Percentiles rank a stretch among this genome's conserved stretches.
phyloP scores from a whole-genome alignment of 2,329 filamentous ascomycete genomes.

The Alternaria sp. region DNA sequence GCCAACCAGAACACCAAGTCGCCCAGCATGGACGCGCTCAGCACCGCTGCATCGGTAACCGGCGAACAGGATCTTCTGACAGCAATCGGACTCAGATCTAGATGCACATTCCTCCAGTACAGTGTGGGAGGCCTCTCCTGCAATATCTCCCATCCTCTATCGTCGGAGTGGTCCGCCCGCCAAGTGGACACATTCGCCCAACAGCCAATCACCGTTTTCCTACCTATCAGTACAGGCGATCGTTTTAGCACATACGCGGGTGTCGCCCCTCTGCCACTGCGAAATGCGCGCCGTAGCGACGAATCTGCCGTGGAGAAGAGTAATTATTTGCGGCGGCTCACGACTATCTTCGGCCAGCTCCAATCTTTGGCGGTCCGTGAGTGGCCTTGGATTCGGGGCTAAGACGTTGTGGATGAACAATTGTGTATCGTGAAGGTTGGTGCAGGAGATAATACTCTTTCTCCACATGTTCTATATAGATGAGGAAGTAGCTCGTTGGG shows the following conservation, averaged over 20 bases:
- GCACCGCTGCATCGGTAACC: slow-evolving; percentile 33
- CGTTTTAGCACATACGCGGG: slow-evolving; percentile 36
- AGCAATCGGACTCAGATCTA: slow-evolving; percentile 10
- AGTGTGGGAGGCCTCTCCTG: slow-evolving; percentile 29
- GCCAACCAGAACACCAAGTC: not conserved
- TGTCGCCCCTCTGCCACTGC: slow-evolving; percentile 22
- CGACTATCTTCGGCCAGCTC: slow-evolving; percentile 41
- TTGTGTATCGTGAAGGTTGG: slow-evolving; percentile 40
- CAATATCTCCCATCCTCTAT: slow-evolving; percentile 13
- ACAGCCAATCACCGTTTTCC: slow-evolving; percentile 31
- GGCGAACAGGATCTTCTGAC: slow-evolving; percentile 26
- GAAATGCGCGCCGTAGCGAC: slow-evolving; percentile 22
- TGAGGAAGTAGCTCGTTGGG: not conserved
- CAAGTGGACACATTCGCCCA: slow-evolving; percentile 23
- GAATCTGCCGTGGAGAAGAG: slow-evolving; percentile 32
- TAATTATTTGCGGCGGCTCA: slow-evolving; percentile 31
- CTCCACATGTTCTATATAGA: slow-evolving; percentile 22
- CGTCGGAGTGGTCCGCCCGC: slow-evolving; percentile 40
- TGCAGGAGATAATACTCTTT: slow-evolving; percentile 29
- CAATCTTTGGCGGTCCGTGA: slow-evolving; percentile 23
- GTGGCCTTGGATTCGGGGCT: slow-evolving; percentile 24
- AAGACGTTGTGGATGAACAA: slow-evolving; percentile 24
- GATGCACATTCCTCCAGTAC: slow-evolving; percentile 6
- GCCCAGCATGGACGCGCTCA: slow-evolving; percentile 1
- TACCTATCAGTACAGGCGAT: slow-evolving; percentile 36